Evolutionary conservation across 1,284 basidiomycete genomes (phyloP).

Genomic region (Ustilago sp.): DNA sequence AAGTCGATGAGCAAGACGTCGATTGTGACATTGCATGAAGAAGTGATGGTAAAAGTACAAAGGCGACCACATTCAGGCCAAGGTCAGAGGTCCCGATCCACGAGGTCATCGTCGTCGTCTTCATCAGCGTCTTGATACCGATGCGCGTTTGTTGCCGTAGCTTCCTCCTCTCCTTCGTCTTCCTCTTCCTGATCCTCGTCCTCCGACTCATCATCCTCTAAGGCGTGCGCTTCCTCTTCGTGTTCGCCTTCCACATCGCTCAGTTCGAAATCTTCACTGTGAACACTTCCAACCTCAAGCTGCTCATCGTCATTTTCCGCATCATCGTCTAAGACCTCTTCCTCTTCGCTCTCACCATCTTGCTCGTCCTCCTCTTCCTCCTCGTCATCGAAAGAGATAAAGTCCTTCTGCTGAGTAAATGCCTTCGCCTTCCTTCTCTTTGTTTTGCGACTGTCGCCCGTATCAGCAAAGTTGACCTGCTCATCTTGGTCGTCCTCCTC

Average conservation of each 20-base stretch:
- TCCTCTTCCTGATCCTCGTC: conserved; percentile 13
- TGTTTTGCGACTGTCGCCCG: conserved; percentile 2
- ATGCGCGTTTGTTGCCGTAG: not conserved
- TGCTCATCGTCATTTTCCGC: conserved; percentile 19
- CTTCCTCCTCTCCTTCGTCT: conserved; percentile 12
- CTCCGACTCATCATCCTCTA: not conserved
- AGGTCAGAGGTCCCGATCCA: conserved; percentile 35
- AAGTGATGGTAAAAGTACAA: not conserved
- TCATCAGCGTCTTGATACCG: not conserved
- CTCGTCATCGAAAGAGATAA: conserved; percentile 60
- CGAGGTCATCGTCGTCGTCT: conserved; percentile 36
- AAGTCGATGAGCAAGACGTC: not conserved
- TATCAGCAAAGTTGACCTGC: conserved; percentile 16
- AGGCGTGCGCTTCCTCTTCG: not conserved
- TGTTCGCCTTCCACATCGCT: conserved; percentile 21
- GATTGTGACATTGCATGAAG: conserved; percentile 2
- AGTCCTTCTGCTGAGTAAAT: conserved; percentile 61
- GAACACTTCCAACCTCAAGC: conserved; percentile 30
- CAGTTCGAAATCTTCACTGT: conserved; percentile 53
- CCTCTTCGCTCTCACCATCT: conserved; percentile 31
- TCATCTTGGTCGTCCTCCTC: conserved; percentile 22
- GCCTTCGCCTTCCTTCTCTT: conserved; percentile 41
- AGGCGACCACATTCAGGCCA: not conserved
- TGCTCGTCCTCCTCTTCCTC: conserved; percentile 35
- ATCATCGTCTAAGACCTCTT: conserved; percentile 17